Base-by-base conservation (phyloP, 2,329 filamentous ascomycete species). In the Cladosporium halotolerans region DNA sequence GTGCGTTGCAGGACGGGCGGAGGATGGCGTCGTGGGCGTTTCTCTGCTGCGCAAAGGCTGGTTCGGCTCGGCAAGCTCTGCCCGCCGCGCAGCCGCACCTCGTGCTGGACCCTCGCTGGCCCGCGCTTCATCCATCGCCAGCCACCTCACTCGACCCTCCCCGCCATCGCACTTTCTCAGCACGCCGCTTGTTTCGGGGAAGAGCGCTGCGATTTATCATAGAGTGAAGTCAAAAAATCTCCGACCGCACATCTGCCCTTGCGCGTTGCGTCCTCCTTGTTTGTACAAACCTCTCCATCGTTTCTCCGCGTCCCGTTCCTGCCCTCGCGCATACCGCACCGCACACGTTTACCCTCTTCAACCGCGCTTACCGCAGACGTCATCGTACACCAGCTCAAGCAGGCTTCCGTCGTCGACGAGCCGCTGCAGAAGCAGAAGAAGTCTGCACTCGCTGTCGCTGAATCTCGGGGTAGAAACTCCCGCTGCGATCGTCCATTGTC, bases 321-420 rank as follows among this genome's bases (percentile, higher is more conserved):
- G 40, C 33, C 16, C 32, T 19, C 40, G 23, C 48, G 42, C 48
- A 31, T 16, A 11, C 38, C 47, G 18, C 23, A 28, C 47, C 33
- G 14, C 33, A 46, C 44, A 23, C 10, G 3, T 9, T 36, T 5
- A 33, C 34, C 31, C 28, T 23, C 14, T 31, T 49, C 23, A 18
- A 4, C 40, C 40, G 14, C 40, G 41, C 49, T 45, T 45, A 43
- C 41, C 42, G 28, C 49, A 52, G 49, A 52, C 49, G 49, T 52
- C 49, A 44, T 52, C 49, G 38, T 43, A 50, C 43, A 45, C 43
- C 14, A 31, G 31, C 13, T 14, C 46, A 41, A 49, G 38, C 46
- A 38, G 32, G 38, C 46, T 31, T 9, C n/a, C 39, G 23, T 28
- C 23, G 4, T 28, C 23, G 23, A 28, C 23, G 23, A 36, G 14